Percentiles rank a stretch among this genome's conserved stretches.
phyloP scores from a whole-genome alignment of 345 rosid genomes.

The Cochlearia excelsa region DNA sequence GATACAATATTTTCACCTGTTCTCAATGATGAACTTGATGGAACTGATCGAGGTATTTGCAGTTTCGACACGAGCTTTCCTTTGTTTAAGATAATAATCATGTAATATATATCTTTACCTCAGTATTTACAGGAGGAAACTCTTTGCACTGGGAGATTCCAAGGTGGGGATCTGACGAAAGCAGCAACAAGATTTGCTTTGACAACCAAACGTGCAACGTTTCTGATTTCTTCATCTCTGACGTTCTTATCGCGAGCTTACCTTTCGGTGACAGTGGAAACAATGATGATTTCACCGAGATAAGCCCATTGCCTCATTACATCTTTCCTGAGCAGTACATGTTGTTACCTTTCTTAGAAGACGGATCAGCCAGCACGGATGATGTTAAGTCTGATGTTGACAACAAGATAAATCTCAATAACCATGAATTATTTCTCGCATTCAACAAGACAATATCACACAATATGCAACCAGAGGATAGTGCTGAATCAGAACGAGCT shows the following conservation, averaged over 20 bases:
- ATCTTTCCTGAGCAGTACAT: constrained; percentile 64
- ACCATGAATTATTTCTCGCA: constrained; percentile 55
- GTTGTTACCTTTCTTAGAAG: constrained; percentile 74
- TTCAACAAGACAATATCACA: constrained; percentile 58
- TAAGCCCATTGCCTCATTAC: constrained; percentile 56
- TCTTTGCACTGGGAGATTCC: constrained; percentile 33
- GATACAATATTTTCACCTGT: constrained; percentile 85
- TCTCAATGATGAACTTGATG: constrained; percentile 41
- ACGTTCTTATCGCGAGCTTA: constrained; percentile 36
- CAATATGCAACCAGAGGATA: constrained; percentile 47
- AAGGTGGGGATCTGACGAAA: constrained; percentile 36
- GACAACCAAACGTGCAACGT: constrained; percentile 37
- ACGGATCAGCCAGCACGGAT: constrained; percentile 45
- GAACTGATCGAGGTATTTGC: constrained; percentile 39
- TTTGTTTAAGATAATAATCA: constrained; percentile 27
- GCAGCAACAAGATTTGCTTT: constrained; percentile 31
- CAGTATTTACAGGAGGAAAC: constrained; percentile 27
- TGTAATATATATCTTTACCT: constrained; percentile 17
- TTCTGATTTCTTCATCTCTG: constrained; percentile 35
- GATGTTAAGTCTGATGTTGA: constrained; percentile 49
- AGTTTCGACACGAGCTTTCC: constrained; percentile 30
- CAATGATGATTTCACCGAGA: constrained; percentile 29
- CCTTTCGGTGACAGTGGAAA: constrained; percentile 32
- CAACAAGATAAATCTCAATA: constrained; percentile 40
- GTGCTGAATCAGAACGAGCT: constrained; percentile 49